A percentile compares a stretch with the other conserved stretches of the same genome.
Evolutionary conservation across 2,329 filamentous ascomycete species (phyloP).

Genomic region (Exophiala dermatitidis): DNA sequence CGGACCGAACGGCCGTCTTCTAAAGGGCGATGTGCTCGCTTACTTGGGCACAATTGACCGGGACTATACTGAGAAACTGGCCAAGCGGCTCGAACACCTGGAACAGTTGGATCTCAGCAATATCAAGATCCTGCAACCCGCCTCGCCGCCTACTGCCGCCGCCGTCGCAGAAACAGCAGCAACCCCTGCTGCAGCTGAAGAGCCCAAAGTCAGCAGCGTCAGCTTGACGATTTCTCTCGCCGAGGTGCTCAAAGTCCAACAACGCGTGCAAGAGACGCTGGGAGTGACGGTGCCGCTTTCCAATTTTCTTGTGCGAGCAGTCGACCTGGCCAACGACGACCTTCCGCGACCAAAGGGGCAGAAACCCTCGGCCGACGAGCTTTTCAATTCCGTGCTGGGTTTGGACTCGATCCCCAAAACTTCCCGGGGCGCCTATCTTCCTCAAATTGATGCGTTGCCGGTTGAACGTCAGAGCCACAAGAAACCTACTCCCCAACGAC

Average conservation of each 20-base stretch:
- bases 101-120: constrained; percentile 87
- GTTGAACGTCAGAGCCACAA: constrained; percentile 17
- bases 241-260: constrained; percentile 72
- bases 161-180: constrained; percentile 29
- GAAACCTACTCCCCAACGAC: constrained; percentile 1
- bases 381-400: constrained; percentile 85
- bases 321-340: constrained; percentile 79
- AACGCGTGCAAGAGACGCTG: constrained; percentile 67
- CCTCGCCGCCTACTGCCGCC: constrained; percentile 34
- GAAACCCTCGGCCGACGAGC: constrained; percentile 65
- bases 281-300: constrained; percentile 76
- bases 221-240: constrained; percentile 62
- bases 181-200: constrained; percentile 26
- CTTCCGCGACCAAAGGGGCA: constrained; percentile 61
- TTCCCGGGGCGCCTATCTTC: constrained; percentile 59
- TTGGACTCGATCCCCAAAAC: constrained; percentile 49
- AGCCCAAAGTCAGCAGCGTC: constrained; percentile 45
- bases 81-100: constrained; percentile 65
- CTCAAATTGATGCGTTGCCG: constrained; percentile 59
- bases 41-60: constrained; percentile 72
- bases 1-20: constrained; percentile 76
- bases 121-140: constrained; percentile 66
- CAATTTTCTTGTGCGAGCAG: constrained; percentile 77
- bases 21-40: constrained; percentile 93
- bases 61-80: constrained; percentile 63